Evolutionary conservation across 352 stramenopile genomes (phyloP).

Genomic region (Phytophthora sansomeana): DNA sequence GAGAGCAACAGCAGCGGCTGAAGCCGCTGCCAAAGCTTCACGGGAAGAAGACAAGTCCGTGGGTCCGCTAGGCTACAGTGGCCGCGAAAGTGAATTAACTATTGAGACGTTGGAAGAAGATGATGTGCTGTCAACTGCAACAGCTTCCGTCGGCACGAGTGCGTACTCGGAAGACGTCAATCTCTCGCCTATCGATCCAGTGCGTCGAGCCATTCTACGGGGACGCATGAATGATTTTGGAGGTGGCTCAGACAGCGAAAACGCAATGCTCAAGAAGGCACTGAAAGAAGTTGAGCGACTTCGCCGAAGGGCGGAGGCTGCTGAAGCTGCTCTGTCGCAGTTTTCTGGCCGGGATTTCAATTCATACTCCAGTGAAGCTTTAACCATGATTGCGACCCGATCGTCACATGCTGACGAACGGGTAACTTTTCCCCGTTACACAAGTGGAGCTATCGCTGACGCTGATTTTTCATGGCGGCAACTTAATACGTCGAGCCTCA

Average conservation of each 20-base stretch:
- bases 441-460: slow-evolving; percentile 4
- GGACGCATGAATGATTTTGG: slow-evolving; percentile 24
- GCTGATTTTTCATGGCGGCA: slow-evolving; percentile 29
- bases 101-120: slow-evolving; percentile 44
- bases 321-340: slow-evolving; percentile 63
- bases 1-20: slow-evolving; percentile 16
- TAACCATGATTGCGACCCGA: slow-evolving; percentile 30
- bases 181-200: slow-evolving; percentile 22
- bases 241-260: slow-evolving; percentile 27
- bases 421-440: slow-evolving; percentile 9
- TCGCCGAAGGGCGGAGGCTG: slow-evolving; percentile 63
- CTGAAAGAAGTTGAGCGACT: slow-evolving; percentile 64
- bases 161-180: slow-evolving; percentile 50
- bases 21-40: slow-evolving; percentile 18
- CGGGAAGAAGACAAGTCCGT: slow-evolving; percentile 28
- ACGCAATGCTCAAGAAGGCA: slow-evolving; percentile 57
- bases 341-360: slow-evolving; percentile 25
- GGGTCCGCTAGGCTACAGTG: slow-evolving; percentile 20
- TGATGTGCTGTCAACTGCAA: slow-evolving; percentile 42
- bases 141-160: slow-evolving; percentile 49
- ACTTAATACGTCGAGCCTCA: slow-evolving; percentile 33
- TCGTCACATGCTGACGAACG: slow-evolving; percentile 11
- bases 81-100: slow-evolving; percentile 40
- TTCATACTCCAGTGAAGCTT: slow-evolving; percentile 21
- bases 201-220: slow-evolving; percentile 24